Percentiles rank a stretch among this genome's conserved stretches.
phyloP scores from a whole-genome alignment of 73 alveolate species.

The Uronychia binucleata region DNA sequence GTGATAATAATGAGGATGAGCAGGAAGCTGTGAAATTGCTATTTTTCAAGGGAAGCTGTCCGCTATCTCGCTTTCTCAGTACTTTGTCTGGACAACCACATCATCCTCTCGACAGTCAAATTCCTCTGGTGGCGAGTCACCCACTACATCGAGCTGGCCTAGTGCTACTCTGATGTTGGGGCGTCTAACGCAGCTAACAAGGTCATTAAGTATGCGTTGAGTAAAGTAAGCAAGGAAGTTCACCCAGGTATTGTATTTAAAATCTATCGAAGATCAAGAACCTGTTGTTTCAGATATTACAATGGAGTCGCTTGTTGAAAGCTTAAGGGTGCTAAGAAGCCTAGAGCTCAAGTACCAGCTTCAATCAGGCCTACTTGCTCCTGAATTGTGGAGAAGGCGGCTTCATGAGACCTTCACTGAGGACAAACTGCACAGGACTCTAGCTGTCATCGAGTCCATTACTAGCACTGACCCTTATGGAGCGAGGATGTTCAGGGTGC shows the following conservation, averaged over 20 bases:
- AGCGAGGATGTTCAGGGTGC: conserved; percentile 72
- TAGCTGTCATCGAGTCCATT: conserved; percentile 79
- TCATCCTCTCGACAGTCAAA: conserved; percentile 89
- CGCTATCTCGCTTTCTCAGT: conserved; percentile 89
- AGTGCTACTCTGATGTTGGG: conserved; percentile 85
- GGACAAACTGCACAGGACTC: conserved; percentile 66
- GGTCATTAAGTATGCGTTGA: conserved; percentile 83
- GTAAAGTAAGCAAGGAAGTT: conserved; percentile 57
- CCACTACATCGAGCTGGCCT: conserved; percentile 88
- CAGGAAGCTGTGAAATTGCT: conserved; percentile 77
- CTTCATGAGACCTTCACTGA: conserved; percentile 89
- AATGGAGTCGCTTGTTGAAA: conserved; percentile 84
- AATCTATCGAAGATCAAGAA: conserved; percentile 94
- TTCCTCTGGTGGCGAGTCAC: conserved; percentile 93
- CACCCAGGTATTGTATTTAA: conserved; percentile 51
- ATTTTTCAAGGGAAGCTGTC: conserved; percentile 82
- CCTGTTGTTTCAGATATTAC: conserved; percentile 93
- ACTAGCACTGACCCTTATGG: conserved; percentile 74
- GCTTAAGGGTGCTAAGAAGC: conserved; percentile 80
- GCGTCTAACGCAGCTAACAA: conserved; percentile 89
- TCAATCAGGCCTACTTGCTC: conserved; percentile 82
- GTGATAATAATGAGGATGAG: conserved; percentile 70
- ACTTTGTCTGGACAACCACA: conserved; percentile 87
- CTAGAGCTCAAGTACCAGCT: conserved; percentile 93
- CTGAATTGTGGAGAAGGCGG: conserved; percentile 97